Evolutionary conservation across 768 basidiomycete genomes (phyloP).

Genomic region (Naganishia vishniacii): DNA sequence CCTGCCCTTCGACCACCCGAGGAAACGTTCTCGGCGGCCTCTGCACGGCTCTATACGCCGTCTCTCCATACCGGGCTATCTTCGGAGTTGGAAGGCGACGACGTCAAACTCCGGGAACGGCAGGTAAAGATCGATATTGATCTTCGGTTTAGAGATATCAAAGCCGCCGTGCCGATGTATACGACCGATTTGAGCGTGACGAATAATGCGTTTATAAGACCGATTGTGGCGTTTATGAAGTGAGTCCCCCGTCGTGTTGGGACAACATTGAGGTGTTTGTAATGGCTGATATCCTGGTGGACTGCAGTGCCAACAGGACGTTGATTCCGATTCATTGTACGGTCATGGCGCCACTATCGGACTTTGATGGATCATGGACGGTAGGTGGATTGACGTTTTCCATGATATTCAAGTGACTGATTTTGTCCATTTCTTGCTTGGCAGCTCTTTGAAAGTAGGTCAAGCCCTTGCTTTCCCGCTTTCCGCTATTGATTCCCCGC

Average conservation of each 20-base stretch:
- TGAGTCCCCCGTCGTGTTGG: slow-evolving; percentile 50
- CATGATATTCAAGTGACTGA: slow-evolving; percentile 18
- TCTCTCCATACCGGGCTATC: background rate
- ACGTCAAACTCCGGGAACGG: slow-evolving; percentile 24
- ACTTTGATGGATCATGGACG: slow-evolving; percentile 96
- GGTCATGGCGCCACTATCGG: slow-evolving; percentile 70
- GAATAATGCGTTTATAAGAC: slow-evolving; percentile 84
- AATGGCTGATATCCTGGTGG: slow-evolving; percentile 29
- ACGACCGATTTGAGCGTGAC: slow-evolving; percentile 80
- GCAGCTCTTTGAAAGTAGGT: slow-evolving; percentile 88
- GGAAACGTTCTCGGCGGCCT: background rate
- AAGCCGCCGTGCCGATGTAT: slow-evolving; percentile 90
- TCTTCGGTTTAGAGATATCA: slow-evolving; percentile 86
- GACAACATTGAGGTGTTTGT: background rate
- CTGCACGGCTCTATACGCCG: background rate
- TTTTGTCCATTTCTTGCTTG: slow-evolving; percentile 32
- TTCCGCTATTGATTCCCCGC: slow-evolving; percentile 14
- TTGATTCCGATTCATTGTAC: slow-evolving; percentile 88
- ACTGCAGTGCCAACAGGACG: slow-evolving; percentile 76
- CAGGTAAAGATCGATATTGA: slow-evolving; percentile 73
- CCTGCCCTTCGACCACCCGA: slow-evolving; percentile 74
- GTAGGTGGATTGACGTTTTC: slow-evolving; percentile 53
- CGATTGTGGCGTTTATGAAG: slow-evolving; percentile 99
- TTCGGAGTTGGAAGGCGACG: slow-evolving; percentile 9
- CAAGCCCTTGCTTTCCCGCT: background rate